phyloP scores from a whole-genome alignment of 78 protist genomes.

The slime mould (Dictyostelium discoideum) region DNA sequence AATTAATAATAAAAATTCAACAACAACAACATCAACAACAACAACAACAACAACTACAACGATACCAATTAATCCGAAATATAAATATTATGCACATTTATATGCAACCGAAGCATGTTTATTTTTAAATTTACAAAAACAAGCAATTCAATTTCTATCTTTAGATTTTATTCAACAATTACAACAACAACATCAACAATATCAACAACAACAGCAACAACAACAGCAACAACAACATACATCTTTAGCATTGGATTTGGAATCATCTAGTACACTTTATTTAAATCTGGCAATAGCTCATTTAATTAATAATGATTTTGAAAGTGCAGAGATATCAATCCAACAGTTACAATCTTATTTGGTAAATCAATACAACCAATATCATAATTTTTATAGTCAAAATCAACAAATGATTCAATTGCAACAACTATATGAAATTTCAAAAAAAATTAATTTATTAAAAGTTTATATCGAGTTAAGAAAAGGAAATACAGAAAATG shows the following conservation, averaged over 20 bases:
- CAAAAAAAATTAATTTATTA: slow-evolving; percentile 16
- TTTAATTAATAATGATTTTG: slow-evolving; percentile 42
- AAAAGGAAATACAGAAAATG: slow-evolving; percentile 48
- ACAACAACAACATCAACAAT: background rate
- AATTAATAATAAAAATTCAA: background rate
- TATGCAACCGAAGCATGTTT: slow-evolving; percentile 68
- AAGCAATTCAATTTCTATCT: slow-evolving; percentile 50
- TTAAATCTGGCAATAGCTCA: slow-evolving; percentile 51
- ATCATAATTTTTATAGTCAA: background rate
- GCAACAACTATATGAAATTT: background rate
- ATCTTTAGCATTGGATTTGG: background rate
- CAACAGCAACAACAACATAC: background rate
- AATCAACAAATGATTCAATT: background rate
- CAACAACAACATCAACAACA: background rate
- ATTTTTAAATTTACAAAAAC: slow-evolving; percentile 23
- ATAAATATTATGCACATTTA: slow-evolving; percentile 54
- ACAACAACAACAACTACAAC: background rate
- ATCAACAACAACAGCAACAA: background rate
- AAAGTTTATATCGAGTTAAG: slow-evolving; percentile 56
- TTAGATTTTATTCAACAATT: slow-evolving; percentile 28
- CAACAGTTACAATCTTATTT: background rate
- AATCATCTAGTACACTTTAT: slow-evolving; percentile 19
- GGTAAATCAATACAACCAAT: background rate
- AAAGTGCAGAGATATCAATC: slow-evolving; percentile 29
- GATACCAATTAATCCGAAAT: background rate